Base-by-base conservation (phyloP, 768 basidiomycete species). In the Tylopilus vinaceipallidus region DNA sequence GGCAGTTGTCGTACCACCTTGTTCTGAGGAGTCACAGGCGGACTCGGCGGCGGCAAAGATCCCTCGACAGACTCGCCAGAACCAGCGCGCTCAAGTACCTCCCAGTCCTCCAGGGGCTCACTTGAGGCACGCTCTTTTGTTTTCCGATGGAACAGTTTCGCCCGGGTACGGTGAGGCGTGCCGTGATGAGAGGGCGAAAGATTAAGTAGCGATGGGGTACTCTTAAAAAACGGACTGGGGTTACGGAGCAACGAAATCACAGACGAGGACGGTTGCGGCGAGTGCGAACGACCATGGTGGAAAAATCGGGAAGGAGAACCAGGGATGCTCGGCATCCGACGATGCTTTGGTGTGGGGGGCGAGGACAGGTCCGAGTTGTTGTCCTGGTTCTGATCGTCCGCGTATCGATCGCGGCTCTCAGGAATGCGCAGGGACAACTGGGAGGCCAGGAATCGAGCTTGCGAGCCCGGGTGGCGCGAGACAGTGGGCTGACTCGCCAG, bases 161-260 rank as follows among this genome's bases (percentile, higher is more conserved):
- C 45, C 33, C 68, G 66, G 30, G 66, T 47, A 45, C 69, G 62
- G 10, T 56, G 52, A 14, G 65, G 47, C 32, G 54, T 62, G 41
- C 68, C 66, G 30, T 69, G 65, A 8, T 64, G 59, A 20, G 68
- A 66, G 4, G 66, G 64, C 1, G 67, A 66, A n/a, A 63, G 22
- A 30, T 64, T 68, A 23, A 64, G 55, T 1, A 67, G 38, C 41
- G 67, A 68, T 3, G 67, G 62, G 9, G 67, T 64, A 22, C 68
- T 68, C 64, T 68, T 68, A 23, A 68, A 68, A 41, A 68, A 66
- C 7, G 67, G 68, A 43, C 56, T 70, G 26, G 66, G 68, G 26
- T 70, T 70, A 13, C 67, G 68, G 20, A 68, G 54, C 29, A 68
- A 46, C 37, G 67, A 68, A 37, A 68, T 66, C 19, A 68, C 66